A percentile compares a stretch with the other conserved stretches of the same genome.
Conservation (phyloP, 2,329 filamentous ascomycete genomes). For the Dactylellina cionopaga region DNA sequence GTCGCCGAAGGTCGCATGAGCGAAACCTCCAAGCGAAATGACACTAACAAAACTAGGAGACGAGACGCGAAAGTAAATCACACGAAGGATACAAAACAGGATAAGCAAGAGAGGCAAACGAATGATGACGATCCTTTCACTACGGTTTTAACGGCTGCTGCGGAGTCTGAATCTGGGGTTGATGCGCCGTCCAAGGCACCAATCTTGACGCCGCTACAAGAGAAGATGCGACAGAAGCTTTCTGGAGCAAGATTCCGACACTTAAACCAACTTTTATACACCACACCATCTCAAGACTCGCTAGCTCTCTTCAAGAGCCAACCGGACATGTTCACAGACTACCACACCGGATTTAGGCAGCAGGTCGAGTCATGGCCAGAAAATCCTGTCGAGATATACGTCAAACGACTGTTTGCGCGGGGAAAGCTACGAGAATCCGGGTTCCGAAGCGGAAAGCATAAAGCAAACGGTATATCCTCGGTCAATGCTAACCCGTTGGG, state of each 20-base stretch:
- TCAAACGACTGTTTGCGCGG: constrained; percentile 75
- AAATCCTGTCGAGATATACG: constrained; percentile 91
- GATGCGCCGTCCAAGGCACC: constrained; percentile 59
- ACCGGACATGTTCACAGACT: constrained; percentile 94
- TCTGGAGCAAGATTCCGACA: constrained; percentile 95
- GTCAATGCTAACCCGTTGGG: constrained; percentile 58
- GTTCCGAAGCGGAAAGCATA: constrained; percentile 57
- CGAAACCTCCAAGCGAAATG: constrained; percentile 35
- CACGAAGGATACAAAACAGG: constrained; percentile 21
- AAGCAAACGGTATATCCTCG: constrained; percentile 59
- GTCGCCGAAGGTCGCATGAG: constrained; percentile 33
- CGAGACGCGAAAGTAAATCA: constrained; percentile 39
- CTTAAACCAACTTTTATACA: constrained; percentile 96
- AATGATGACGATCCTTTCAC: constrained; percentile 12
- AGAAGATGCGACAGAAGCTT: constrained; percentile 93
- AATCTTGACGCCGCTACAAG: constrained; percentile 86
- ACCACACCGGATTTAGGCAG: constrained; percentile 93
- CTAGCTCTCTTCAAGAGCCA: constrained; percentile 82
- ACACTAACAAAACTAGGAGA: constrained; percentile 35
- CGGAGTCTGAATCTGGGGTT: constrained; percentile 54
- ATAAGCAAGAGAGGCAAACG: constrained; percentile 26
- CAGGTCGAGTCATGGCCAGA: constrained; percentile 97
- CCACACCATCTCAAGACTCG: constrained; percentile 84
- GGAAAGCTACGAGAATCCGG: constrained; percentile 65
- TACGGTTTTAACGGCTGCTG: neutral